phyloP scores from a whole-genome alignment of 2,329 filamentous ascomycete genomes.

The Cercospora zeina region DNA sequence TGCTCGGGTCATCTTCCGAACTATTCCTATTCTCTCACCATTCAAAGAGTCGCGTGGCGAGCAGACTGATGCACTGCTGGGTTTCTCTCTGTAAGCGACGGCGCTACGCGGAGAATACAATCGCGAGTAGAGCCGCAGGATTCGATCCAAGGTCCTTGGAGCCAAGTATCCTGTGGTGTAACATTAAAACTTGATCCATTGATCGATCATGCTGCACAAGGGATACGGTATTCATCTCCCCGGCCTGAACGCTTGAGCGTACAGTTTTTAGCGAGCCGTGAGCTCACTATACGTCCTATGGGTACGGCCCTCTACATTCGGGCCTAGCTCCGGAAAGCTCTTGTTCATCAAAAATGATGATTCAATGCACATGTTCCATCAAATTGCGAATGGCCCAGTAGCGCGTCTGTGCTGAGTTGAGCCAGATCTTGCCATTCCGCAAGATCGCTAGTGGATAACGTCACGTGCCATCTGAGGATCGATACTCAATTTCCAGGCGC shows the following conservation, averaged over 20 bases:
- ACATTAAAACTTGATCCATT: background rate
- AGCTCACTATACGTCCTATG: too few species aligned
- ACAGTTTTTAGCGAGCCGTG: background rate
- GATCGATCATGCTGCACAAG: background rate
- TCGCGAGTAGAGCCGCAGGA: background rate
- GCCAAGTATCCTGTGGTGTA: background rate
- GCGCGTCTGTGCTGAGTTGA: background rate
- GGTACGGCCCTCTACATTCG: background rate
- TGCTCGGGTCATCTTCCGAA: background rate
- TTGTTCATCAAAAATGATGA: too few species aligned
- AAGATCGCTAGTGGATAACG: too few species aligned
- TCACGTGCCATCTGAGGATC: too few species aligned
- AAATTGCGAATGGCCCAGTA: background rate
- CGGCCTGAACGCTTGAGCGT: too few species aligned
- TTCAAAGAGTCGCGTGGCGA: background rate
- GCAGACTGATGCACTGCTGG: background rate
- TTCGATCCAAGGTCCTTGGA: background rate
- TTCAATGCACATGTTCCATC: background rate
- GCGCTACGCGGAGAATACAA: background rate
- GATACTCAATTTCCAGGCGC: too few species aligned
- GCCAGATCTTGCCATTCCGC: background rate
- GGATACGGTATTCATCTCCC: too few species aligned
- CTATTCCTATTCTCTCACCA: background rate
- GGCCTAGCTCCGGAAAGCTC: background rate
- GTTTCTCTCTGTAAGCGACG: background rate